Conservation (phyloP, 192 early-diverging fungal species). For the Allomyces macrogynus region DNA sequence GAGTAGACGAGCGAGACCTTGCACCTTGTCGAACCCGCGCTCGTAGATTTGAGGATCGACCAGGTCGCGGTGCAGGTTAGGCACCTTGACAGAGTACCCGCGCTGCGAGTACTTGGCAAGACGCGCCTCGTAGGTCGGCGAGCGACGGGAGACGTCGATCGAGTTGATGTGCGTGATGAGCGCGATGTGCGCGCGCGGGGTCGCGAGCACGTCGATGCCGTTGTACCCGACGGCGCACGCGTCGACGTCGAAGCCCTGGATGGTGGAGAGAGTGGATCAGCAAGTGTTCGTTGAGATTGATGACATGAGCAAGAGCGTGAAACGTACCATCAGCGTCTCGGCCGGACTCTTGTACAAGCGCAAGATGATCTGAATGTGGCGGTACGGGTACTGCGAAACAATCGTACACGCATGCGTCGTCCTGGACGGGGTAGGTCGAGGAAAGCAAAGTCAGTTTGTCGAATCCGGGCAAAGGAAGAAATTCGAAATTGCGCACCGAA, state of each 20-base stretch:
- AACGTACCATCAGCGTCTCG: constrained; percentile 6
- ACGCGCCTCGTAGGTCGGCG: constrained; percentile 11
- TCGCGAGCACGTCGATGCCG: constrained; percentile 6
- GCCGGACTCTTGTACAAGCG: constrained; percentile 13
- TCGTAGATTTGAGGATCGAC: constrained; percentile 12
- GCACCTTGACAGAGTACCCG: constrained; percentile 9
- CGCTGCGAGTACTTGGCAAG: constrained; percentile 12
- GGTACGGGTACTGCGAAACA: constrained; percentile 11
- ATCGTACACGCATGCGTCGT: constrained; percentile 13
- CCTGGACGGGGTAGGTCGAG: background rate
- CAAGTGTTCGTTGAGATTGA: too few species aligned
- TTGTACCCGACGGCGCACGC: constrained; percentile 11
- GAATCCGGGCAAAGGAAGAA: too few species aligned
- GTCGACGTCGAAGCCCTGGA: constrained; percentile 12
- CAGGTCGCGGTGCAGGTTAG: constrained; percentile 1
- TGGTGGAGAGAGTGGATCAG: too few species aligned
- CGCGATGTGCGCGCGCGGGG: constrained; percentile 8
- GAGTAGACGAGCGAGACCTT: constrained; percentile 12
- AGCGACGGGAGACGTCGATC: constrained; percentile 11
- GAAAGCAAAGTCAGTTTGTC: too few species aligned
- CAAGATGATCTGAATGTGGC: constrained; percentile 12
- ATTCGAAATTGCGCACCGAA: background rate
- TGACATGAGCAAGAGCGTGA: too few species aligned
- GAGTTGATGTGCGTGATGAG: constrained; percentile 9
- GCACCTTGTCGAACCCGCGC: constrained; percentile 10